A percentile compares a stretch with the other conserved stretches of the same genome.
Evolutionary conservation across 257 asterid genomes (phyloP).

Genomic region (Gardenia jasminoides): DNA sequence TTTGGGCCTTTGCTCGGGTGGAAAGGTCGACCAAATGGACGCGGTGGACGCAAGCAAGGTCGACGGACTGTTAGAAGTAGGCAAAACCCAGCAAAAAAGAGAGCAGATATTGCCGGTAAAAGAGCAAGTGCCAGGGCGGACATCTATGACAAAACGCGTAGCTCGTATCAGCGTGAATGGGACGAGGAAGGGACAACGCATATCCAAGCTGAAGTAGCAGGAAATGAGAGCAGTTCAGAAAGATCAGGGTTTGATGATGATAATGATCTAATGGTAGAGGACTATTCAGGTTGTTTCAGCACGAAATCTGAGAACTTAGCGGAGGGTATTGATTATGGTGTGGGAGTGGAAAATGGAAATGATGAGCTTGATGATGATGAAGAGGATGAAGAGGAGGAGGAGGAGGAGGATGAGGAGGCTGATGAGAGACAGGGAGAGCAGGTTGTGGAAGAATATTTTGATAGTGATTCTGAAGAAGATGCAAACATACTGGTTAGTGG

Average conservation of each 20-base stretch:
- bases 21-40: constrained; percentile 48
- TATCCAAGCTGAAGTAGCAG: constrained; percentile 34
- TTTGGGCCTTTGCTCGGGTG: constrained; percentile 38
- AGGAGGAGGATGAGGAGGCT: no score
- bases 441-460: constrained; percentile 36
- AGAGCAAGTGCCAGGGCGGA: constrained; percentile 15
- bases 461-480: constrained; percentile 49
- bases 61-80: constrained; percentile 40
- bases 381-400: constrained; percentile 30
- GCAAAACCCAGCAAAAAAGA: constrained; percentile 39
- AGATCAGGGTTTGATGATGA: constrained; percentile 45
- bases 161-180: constrained; percentile 33
- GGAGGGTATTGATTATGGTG: constrained; percentile 20
- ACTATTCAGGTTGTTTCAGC: constrained; percentile 26
- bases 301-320: constrained; percentile 19
- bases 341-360: constrained; percentile 23
- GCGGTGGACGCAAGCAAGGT: constrained; percentile 49
- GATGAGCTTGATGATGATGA: constrained; percentile 22
- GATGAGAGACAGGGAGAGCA: constrained; percentile 30
- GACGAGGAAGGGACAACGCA: constrained; percentile 30
- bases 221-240: constrained; percentile 49
- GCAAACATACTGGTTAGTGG: constrained; percentile 30
- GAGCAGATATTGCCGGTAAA: constrained; percentile 10
- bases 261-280: constrained; percentile 31
- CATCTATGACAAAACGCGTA: constrained; percentile 24